A percentile compares a stretch with the other conserved stretches of the same genome.
Conservation (phyloP, 768 basidiomycete species). For the Cyclocybe aegerita region DNA sequence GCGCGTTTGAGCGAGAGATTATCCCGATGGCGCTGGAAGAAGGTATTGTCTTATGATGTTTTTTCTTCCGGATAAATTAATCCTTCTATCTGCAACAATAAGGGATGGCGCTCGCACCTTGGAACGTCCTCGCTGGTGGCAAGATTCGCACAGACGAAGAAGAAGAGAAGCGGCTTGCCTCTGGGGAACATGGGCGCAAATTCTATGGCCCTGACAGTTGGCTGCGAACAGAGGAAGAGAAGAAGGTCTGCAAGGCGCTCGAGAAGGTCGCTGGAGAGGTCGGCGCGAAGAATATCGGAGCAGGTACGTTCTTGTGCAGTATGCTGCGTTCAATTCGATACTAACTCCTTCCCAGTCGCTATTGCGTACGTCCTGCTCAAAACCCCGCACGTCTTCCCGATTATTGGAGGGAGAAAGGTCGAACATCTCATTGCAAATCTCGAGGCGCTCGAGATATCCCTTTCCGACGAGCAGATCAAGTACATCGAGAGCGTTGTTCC, state of each 20-base stretch:
- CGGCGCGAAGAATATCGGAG: constrained; percentile 42
- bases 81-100: too few relatives aligned
- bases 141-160: constrained; percentile 54
- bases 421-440: constrained; percentile 50
- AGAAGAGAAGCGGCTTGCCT: constrained; percentile 21
- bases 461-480: constrained; percentile 40
- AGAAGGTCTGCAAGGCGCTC: constrained; percentile 39
- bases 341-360: constrained; percentile 31
- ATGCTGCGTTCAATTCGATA: not conserved
- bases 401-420: constrained; percentile 48
- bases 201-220: constrained; percentile 27
- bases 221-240: constrained; percentile 45
- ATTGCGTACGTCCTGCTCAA: constrained; percentile 54
- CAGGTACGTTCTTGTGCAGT: constrained; percentile 29
- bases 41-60: constrained; percentile 26
- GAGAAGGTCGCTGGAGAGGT: constrained; percentile 50
- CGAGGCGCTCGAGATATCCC: constrained; percentile 42
- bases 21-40: constrained; percentile 41
- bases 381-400: constrained; percentile 49
- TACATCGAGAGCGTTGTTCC: constrained; percentile 38
- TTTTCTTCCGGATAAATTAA: too few relatives aligned
- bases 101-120: constrained; percentile 29
- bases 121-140: constrained; percentile 28
- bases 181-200: constrained; percentile 36
- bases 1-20: constrained; percentile 55